Conservation (phyloP, 805 yeast species). For the Candida quercuum region DNA sequence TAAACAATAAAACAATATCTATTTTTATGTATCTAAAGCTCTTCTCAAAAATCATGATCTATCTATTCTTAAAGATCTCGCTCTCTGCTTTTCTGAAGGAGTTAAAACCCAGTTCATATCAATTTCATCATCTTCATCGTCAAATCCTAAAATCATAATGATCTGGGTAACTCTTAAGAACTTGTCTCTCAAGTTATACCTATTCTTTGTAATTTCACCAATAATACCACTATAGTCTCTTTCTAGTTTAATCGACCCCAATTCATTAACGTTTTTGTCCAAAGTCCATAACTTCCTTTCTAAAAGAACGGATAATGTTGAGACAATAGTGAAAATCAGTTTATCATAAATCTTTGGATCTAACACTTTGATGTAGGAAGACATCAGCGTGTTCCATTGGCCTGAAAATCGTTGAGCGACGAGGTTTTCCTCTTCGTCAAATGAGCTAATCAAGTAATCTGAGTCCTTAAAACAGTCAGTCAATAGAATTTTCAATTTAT, state of each 20-base stretch:
- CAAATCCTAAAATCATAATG: constrained; percentile 75
- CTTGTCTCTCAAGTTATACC: constrained; percentile 70
- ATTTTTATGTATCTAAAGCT: too few species aligned
- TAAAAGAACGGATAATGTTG: constrained; percentile 47
- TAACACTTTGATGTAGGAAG: constrained; percentile 59
- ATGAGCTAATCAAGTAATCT: constrained; percentile 19
- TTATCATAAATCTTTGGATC: constrained; percentile 48
- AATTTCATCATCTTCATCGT: constrained; percentile 56
- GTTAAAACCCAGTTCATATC: constrained; percentile 68
- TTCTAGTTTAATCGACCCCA: constrained; percentile 81
- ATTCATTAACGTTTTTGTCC: constrained; percentile 65
- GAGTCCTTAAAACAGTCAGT: constrained; percentile 34
- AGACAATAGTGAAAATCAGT: constrained; percentile 45
- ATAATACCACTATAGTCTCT: constrained; percentile 74
- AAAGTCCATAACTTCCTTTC: constrained; percentile 67
- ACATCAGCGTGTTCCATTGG: constrained; percentile 59
- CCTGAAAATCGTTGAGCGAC: constrained; percentile 45
- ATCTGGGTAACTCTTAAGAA: constrained; percentile 82
- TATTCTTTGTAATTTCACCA: constrained; percentile 63
- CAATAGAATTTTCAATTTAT: constrained; percentile 36
- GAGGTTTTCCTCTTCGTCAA: constrained; percentile 30
- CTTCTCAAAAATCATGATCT: constrained; percentile 11
- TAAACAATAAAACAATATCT: too few species aligned
- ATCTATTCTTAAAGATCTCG: constrained; percentile 50
- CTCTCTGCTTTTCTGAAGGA: constrained; percentile 64